Evolutionary conservation across 2,329 filamentous ascomycete species (phyloP).

Genomic region (Fusarium nodosum): DNA sequence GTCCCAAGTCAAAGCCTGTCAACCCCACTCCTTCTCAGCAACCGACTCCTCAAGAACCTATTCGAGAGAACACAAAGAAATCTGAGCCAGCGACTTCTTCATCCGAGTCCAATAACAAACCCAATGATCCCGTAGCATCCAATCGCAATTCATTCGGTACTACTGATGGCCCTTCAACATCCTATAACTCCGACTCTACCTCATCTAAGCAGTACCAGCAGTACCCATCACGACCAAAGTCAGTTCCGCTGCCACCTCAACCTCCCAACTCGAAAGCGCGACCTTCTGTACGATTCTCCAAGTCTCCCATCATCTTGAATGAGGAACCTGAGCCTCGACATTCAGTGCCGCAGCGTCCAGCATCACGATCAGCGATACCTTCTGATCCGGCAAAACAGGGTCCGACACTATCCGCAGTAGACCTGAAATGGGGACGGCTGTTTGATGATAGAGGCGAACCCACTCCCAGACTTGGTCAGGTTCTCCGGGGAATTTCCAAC

Average conservation of each 20-base stretch:
- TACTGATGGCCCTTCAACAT: conserved; percentile 32
- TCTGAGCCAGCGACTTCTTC: conserved; percentile 2
- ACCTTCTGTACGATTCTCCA: conserved; percentile 53
- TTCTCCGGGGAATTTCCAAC: conserved; percentile 79
- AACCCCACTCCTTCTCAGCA: conserved; percentile 15
- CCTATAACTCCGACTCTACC: conserved; percentile 42
- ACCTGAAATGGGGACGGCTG: conserved; percentile 81
- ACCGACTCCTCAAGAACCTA: conserved; percentile 35
- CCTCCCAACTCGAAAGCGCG: conserved; percentile 38
- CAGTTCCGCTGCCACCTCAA: conserved; percentile 14
- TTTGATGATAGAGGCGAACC: conserved; percentile 77
- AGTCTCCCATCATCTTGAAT: conserved; percentile 49
- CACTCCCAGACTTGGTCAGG: conserved; percentile 76
- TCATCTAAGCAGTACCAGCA: conserved; percentile 25
- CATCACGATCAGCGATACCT: conserved; percentile 19
- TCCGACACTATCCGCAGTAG: conserved; percentile 61
- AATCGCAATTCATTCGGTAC: conserved; percentile 21
- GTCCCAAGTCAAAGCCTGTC: conserved; percentile 35
- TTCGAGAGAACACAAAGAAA: conserved; percentile 40
- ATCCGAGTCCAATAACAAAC: conserved; percentile 4
- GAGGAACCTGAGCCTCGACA: conserved; percentile 27
- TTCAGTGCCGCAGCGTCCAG: conserved; percentile 8
- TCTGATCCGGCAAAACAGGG: conserved; percentile 11
- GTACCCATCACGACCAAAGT: conserved; percentile 23
- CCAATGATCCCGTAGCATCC: conserved; percentile 6